A percentile compares a stretch with the other conserved stretches of the same genome.
Conservation (phyloP, 2,329 filamentous ascomycete genomes). For the Fusarium domesticum region DNA sequence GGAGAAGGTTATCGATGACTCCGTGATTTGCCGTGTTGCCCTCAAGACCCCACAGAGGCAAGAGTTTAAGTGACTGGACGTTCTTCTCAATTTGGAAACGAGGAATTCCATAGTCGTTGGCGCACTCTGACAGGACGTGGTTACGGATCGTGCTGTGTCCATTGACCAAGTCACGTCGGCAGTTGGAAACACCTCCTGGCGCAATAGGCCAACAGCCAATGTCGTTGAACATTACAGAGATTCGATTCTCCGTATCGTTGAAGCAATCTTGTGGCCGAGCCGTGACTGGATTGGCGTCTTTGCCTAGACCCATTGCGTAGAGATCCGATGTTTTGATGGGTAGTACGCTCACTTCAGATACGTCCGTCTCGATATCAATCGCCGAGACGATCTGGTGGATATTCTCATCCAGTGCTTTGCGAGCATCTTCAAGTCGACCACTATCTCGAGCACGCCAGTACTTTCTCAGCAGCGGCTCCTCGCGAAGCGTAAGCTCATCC, state of each 20-base stretch:
- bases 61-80: conserved; percentile 18
- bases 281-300: conserved; percentile 18
- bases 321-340: conserved; percentile 19
- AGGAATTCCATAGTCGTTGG: conserved; percentile 20
- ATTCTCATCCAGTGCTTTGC: conserved; percentile 7
- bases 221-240: conserved; percentile 20
- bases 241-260: conserved; percentile 11
- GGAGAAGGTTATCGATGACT: conserved; percentile 15
- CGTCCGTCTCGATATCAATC: conserved; percentile 18
- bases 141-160: conserved; percentile 20
- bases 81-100: conserved; percentile 22
- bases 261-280: conserved; percentile 17
- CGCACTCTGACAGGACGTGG: conserved; percentile 19
- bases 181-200: conserved; percentile 20
- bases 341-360: conserved; percentile 13
- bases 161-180: conserved; percentile 20
- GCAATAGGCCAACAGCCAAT: conserved; percentile 21
- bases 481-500: conserved; percentile 17
- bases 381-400: conserved; percentile 18
- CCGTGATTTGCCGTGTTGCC: conserved; percentile 19
- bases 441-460: conserved; percentile 17
- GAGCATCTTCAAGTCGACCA: conserved; percentile 7
- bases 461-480: conserved; percentile 9
- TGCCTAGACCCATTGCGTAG: conserved; percentile 20
- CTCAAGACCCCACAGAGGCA: conserved; percentile 21